Base-by-base conservation (phyloP, 352 stramenopile species). In the Globisporangium recalcitrans region DNA sequence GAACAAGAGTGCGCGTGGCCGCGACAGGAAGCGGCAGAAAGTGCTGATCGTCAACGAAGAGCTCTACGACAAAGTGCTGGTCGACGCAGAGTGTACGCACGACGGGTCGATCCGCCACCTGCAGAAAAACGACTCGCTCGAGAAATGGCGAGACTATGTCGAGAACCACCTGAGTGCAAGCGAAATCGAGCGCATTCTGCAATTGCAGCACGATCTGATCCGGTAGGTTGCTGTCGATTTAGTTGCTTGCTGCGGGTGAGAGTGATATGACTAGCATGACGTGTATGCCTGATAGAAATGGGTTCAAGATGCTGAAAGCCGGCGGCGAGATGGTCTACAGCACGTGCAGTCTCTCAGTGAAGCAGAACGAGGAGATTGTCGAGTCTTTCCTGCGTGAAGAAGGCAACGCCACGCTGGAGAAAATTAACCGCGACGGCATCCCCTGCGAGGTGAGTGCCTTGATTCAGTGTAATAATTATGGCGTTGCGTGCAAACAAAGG, bases 81-180 rank as follows among this genome's bases (percentile, higher is more conserved):
- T 98, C 4, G 96, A 98, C 79, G 96, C 93, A 29, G 93, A 98
- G 72, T 98, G 96, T 68, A 98, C 89, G 21, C 96, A 97, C 56
- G 96, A 98, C 74, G 93, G 96, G 29, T 97, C 93, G 1, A 81
- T 98, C 29, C 84, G 86, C 47, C 96, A 98, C 70, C 65, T 93
- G 47, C 72, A 88, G 60, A 88, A 83, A 52, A 66, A 94, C 38
- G 52, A 79, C 47, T 85, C 78, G 5, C 70, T 88, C 40, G 65
- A 68, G 26, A 89, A 93, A 34, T 90, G 95, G 71, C 65, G 83
- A 1, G 65, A 85, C 58, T 90, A 98, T 26, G 75, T 92, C n/a
- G 59, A 66, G 10, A 69, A 88, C 19, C 82, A 91, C 58, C 67
- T 93, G 44, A 91, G 73, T 62, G 60, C 63, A 11, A 60, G 60